A percentile compares a stretch with the other conserved stretches of the same genome.
Conservation (phyloP, 805 yeast species). For the Priceomyces medius region DNA sequence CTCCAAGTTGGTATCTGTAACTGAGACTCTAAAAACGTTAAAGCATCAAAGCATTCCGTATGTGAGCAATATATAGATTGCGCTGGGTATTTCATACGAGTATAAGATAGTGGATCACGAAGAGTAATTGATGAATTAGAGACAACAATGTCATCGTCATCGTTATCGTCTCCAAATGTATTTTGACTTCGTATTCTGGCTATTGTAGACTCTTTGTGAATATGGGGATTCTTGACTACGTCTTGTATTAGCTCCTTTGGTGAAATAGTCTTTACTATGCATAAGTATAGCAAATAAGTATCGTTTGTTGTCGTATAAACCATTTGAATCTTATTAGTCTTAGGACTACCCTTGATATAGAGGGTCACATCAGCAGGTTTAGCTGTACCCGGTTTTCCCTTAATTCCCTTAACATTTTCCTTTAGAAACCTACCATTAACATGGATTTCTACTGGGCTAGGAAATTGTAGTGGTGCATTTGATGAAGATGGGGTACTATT, state of each 20-base stretch:
- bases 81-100: slow-evolving; percentile 68
- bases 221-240: slow-evolving; percentile 44
- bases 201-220: slow-evolving; percentile 51
- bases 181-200: slow-evolving; percentile 36
- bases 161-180: slow-evolving; percentile 32
- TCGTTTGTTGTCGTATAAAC: slow-evolving; percentile 58
- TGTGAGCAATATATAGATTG: slow-evolving; percentile 74
- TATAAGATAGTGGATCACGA: slow-evolving; percentile 75
- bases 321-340: slow-evolving; percentile 46
- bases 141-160: slow-evolving; percentile 63
- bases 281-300: slow-evolving; percentile 53
- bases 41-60: slow-evolving; percentile 84
- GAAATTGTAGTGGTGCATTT: slow-evolving; percentile 56
- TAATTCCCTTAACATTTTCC: slow-evolving; percentile 69
- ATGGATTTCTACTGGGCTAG: slow-evolving; percentile 66
- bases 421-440: slow-evolving; percentile 53
- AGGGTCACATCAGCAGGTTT: slow-evolving; percentile 78
- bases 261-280: slow-evolving; percentile 48
- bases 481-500: slow-evolving; percentile 18
- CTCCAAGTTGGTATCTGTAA: slow-evolving; percentile 79
- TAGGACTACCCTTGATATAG: slow-evolving; percentile 24
- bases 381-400: slow-evolving; percentile 74
- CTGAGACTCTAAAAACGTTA: slow-evolving; percentile 71
- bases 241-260: slow-evolving; percentile 20
- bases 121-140: slow-evolving; percentile 65